Conservation (phyloP, 2,329 filamentous ascomycete genomes). For the Ceratocystis eucalypticola region DNA sequence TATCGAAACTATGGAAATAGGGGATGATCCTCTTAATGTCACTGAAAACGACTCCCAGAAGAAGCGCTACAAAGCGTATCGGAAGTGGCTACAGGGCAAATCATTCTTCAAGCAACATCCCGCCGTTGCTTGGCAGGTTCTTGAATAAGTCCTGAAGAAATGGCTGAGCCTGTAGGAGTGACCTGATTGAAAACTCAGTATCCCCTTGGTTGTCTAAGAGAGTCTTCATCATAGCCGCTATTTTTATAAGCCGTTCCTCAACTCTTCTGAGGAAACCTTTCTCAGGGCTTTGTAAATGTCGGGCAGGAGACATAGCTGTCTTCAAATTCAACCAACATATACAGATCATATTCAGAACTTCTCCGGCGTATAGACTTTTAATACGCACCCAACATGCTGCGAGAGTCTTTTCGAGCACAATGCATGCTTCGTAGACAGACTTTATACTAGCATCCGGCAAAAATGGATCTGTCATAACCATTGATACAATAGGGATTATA, state of each 20-base stretch:
- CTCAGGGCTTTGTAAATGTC: constrained; percentile 21
- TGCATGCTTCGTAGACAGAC: constrained; percentile 39
- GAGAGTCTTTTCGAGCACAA: constrained; percentile 44
- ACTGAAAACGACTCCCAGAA: constrained; percentile 74
- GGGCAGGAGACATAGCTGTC: constrained; percentile 22
- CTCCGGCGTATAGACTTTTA: constrained; percentile 27
- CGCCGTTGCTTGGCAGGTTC: constrained; percentile 30
- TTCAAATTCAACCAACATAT: constrained; percentile 48
- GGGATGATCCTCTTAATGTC: constrained; percentile 75
- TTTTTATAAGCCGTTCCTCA: constrained; percentile 2
- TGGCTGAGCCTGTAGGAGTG: constrained; percentile 2
- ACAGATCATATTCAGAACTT: constrained; percentile 45
- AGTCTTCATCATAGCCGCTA: background rate
- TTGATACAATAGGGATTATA: constrained; percentile 52
- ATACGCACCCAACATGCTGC: constrained; percentile 58
- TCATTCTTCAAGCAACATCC: constrained; percentile 89
- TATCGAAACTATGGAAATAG: constrained; percentile 59
- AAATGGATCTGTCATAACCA: constrained; percentile 57
- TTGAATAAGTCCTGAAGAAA: constrained; percentile 8
- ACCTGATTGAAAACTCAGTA: constrained; percentile 14
- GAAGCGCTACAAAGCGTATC: constrained; percentile 93
- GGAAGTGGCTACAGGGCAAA: constrained; percentile 88
- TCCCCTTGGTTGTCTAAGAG: background rate
- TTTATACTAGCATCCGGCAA: constrained; percentile 36
- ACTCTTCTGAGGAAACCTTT: background rate